Base-by-base conservation (phyloP, 2,329 filamentous ascomycete genomes). In the Lizonia empirigonia region DNA sequence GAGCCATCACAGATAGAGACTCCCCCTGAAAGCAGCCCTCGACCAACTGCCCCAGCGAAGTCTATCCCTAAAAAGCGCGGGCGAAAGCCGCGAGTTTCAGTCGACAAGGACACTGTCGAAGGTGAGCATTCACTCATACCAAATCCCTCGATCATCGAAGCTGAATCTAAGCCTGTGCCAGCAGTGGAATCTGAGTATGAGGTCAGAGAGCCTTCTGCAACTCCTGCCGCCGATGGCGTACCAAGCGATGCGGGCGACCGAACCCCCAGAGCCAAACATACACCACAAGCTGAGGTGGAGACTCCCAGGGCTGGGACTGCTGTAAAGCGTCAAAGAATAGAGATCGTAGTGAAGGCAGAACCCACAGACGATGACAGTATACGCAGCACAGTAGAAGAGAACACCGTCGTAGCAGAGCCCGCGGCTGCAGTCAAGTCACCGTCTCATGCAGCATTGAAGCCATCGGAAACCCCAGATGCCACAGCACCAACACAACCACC, bases 1-100 rank as follows among this genome's bases (percentile, higher is more conserved):
- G 86, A 89, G 64, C 79, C 83, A 7, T 84, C 84, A 53, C 81
- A 87, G 61, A 74, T 83, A 22, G 80, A 85, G 52, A 82, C 85
- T 50, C 80, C 84, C 15, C 80, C 83, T 82, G 70, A 82, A 77
- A 63, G 65, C 78, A 53, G 53, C 10, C 18, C 80, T 83, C 15
- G 48, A 35, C 36, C 47, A 10, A 42, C 36, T n/a, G 62, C 58
- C 3, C 55, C 64, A 7, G 52, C 50, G 7, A 68, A 65, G 22
- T 24, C 50, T 9, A 57, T 59, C 8, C 81, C 87, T 18, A 80
- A 84, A 54, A 92, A 90, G 78, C 83, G 88, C 65, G 74, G 67
- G 35, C 70, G 74, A 29, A 76, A 76, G 64, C 73, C 71, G 49
- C 72, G 72, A 29, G 64, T 72, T n/a, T 76, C 76, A 15, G 68